Evolutionary conservation across 2,329 filamentous ascomycete species (phyloP).

Genomic region (Onygena corvina): DNA sequence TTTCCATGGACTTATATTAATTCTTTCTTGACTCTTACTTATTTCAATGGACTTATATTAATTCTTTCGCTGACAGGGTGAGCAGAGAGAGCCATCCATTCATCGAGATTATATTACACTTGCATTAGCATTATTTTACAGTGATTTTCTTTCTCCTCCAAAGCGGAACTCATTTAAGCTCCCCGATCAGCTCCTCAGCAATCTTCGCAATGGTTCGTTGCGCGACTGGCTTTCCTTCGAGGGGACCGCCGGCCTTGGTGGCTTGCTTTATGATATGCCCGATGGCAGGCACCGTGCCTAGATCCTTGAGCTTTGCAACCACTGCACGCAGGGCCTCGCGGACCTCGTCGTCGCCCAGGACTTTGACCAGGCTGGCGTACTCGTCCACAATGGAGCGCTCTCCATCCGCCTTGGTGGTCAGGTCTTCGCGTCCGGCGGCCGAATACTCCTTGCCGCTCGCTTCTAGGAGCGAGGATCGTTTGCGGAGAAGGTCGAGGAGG

Average conservation of each 20-base stretch:
- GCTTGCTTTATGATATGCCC: conserved; percentile 34
- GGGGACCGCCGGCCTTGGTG: conserved; percentile 30
- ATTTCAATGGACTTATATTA: background rate
- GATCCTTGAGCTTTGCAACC: conserved; percentile 26
- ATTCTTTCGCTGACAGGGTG: background rate
- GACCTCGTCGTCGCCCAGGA: conserved; percentile 33
- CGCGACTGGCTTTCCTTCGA: conserved; percentile 36
- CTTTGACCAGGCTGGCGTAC: conserved; percentile 34
- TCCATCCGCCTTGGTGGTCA: conserved; percentile 36
- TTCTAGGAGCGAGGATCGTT: conserved; percentile 29
- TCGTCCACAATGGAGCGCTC: conserved; percentile 35
- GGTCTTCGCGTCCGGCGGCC: conserved; percentile 31
- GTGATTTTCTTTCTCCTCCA: too few relatives aligned
- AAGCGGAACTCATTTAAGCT: too few relatives aligned
- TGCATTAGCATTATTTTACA: background rate
- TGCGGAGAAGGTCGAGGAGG: conserved; percentile 36
- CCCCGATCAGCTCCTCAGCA: conserved; percentile 27
- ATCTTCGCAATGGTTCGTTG: conserved; percentile 31
- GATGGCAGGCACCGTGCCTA: conserved; percentile 27
- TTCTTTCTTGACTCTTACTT: too few relatives aligned
- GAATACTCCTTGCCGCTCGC: conserved; percentile 33
- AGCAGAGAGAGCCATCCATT: too few relatives aligned
- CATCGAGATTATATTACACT: conserved; percentile 2
- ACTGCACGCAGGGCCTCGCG: conserved; percentile 26
- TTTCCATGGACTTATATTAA: background rate